phyloP scores from a whole-genome alignment of 805 yeast species.

The Ogataea minuta region DNA sequence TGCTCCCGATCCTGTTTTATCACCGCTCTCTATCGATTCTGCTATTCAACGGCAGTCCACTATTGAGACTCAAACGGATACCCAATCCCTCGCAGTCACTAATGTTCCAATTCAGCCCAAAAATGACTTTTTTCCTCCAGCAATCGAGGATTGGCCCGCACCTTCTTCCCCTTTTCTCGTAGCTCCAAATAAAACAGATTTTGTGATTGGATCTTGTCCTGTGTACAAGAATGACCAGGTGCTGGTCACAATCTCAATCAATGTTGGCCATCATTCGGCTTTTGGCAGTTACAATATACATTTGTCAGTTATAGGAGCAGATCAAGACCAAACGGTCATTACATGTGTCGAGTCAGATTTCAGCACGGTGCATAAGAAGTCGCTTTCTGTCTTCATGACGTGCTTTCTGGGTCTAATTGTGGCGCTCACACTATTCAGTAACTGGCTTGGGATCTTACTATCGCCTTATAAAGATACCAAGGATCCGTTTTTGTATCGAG shows the following conservation, averaged over 20 bases:
- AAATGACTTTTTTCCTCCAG: neutral
- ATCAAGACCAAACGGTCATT: slow-evolving; percentile 34
- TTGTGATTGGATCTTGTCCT: slow-evolving; percentile 28
- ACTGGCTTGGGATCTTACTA: slow-evolving; percentile 37
- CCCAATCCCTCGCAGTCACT: neutral
- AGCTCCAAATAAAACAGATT: neutral
- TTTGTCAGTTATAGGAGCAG: slow-evolving; percentile 43
- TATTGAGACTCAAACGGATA: neutral
- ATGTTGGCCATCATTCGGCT: slow-evolving; percentile 27
- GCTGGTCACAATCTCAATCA: slow-evolving; percentile 25
- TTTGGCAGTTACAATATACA: slow-evolving; percentile 46
- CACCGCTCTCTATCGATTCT: too few species aligned
- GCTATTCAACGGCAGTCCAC: too few species aligned
- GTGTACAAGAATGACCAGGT: slow-evolving; percentile 26
- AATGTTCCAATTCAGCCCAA: neutral
- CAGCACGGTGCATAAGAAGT: slow-evolving; percentile 44
- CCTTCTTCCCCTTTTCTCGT: neutral
- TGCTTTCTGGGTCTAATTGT: slow-evolving; percentile 41
- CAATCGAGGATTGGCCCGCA: too few species aligned
- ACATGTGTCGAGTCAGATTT: slow-evolving; percentile 49
- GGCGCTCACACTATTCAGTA: slow-evolving; percentile 35
- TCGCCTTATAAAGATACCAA: slow-evolving; percentile 61
- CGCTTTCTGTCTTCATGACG: slow-evolving; percentile 40
- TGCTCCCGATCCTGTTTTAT: slow-evolving; percentile 9
- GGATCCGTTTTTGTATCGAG: slow-evolving; percentile 49